Base-by-base conservation (phyloP, 768 basidiomycete genomes). In the Termitomyces heimii region DNA sequence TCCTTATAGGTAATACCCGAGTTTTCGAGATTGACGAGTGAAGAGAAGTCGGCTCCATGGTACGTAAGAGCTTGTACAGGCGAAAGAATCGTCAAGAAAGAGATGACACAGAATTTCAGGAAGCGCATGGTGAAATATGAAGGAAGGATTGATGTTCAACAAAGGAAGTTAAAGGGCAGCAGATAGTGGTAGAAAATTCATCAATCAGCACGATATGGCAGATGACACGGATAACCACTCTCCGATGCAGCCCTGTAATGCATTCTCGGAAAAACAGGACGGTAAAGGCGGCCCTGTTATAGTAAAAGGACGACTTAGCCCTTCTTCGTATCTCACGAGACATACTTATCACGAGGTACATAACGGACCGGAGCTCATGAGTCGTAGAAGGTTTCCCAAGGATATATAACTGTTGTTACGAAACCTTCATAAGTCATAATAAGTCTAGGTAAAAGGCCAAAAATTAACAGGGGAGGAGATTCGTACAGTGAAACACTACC, bases 41-140 rank as follows among this genome's bases (percentile, higher is more conserved):
- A 82, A 26, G 81, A 82, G 60, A 83, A 78, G 65, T 84, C 84
- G 13, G 82, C 82, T 37, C 79, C 82, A 35, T 73, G 75, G 66
- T 77, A 83, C 13, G 71, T 73, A 51, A 83, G 73, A 13, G 76
- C 76, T 48, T 67, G 59, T 42, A 58, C 65, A 22, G 65, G 61
- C 37, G 62, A 29, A 58, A 67, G n/a, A 56, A 68, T 44, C 47
- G 67, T 57, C 62, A 61, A 37, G 51, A 61, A 29, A 64, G 55
- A 53, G 50, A 61, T 45, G 34, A 63, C 31, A 51, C 65, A 53
- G 32, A 67, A 29, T 16, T 54, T 47, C 20, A 65, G 56, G 53
- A 68, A 60, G 40, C 67, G 66, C 70, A 72, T 71, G 12, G 20
- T 42, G 51, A 52, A 28, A 39, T 13, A 7, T 18, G 39, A 2